A percentile compares a stretch with the other conserved stretches of the same genome.
Evolutionary conservation across 176 grass and related monocot species (phyloP).

Genomic region (Puya raimondii): DNA sequence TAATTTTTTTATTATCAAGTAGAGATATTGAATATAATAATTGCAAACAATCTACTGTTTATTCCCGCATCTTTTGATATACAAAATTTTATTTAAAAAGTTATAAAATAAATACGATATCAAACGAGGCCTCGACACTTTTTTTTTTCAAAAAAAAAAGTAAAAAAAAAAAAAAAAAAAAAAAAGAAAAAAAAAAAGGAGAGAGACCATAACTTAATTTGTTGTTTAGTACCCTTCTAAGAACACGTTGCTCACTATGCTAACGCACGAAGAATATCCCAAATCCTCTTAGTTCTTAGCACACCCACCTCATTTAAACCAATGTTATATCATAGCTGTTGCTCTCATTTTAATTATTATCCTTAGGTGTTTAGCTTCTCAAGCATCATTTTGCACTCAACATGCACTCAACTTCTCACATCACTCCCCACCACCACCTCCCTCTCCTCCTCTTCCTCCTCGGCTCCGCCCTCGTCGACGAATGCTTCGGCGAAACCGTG

Average conservation of each 20-base stretch:
- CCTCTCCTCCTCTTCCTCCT: neutral
- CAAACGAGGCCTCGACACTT: too few species aligned
- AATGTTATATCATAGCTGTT: neutral
- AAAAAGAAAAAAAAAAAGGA: too few species aligned
- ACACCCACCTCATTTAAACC: neutral
- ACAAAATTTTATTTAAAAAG: too few species aligned
- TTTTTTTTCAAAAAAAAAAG: too few species aligned
- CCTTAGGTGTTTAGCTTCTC: neutral
- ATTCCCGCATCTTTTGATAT: too few species aligned
- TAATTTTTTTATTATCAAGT: too few species aligned
- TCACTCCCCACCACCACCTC: neutral
- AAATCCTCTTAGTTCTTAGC: neutral
- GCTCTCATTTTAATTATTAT: neutral
- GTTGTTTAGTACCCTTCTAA: neutral
- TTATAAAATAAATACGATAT: too few species aligned
- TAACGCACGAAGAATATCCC: neutral
- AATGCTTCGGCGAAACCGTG: too few species aligned
- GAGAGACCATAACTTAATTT: neutral
- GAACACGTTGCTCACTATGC: neutral
- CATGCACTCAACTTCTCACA: constrained; percentile 3
- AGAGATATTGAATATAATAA: too few species aligned
- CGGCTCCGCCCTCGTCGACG: neutral
- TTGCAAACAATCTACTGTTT: too few species aligned
- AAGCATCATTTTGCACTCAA: neutral
- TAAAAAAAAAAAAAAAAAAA: too few species aligned